Evolutionary conservation across 495 filamentous ascomycete species (phyloP).

Genomic region (Penicillium malachiteum): DNA sequence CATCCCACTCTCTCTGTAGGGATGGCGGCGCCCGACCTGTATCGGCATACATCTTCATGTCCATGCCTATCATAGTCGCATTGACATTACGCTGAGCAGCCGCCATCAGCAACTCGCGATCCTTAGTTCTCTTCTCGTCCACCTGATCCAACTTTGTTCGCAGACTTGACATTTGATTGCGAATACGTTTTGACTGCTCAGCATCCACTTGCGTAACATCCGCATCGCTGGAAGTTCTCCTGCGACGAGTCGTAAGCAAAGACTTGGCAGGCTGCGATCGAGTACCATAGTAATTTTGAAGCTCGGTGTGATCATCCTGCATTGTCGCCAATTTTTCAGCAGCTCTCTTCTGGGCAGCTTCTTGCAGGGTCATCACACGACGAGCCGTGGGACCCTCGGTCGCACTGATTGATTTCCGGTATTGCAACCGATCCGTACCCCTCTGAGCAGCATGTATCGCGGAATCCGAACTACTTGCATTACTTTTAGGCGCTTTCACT

Average conservation of each 20-base stretch:
- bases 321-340: slow-evolving; percentile 79
- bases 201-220: slow-evolving; percentile 62
- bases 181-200: slow-evolving; percentile 66
- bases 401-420: slow-evolving; percentile 34
- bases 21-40: slow-evolving; percentile 73
- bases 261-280: slow-evolving; percentile 45
- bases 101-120: slow-evolving; percentile 72
- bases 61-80: slow-evolving; percentile 71
- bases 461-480: slow-evolving; percentile 11
- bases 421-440: slow-evolving; percentile 37
- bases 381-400: slow-evolving; percentile 30
- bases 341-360: slow-evolving; percentile 80
- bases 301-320: slow-evolving; percentile 65
- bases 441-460: slow-evolving; percentile 40
- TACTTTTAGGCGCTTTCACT: slow-evolving; percentile 51
- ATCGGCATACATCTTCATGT: slow-evolving; percentile 71
- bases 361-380: slow-evolving; percentile 66
- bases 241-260: slow-evolving; percentile 58
- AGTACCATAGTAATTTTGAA: slow-evolving; percentile 73
- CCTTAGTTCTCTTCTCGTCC: slow-evolving; percentile 71
- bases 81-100: slow-evolving; percentile 83
- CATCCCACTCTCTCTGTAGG: slow-evolving; percentile 73
- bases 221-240: slow-evolving; percentile 69
- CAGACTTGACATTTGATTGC: slow-evolving; percentile 77
- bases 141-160: slow-evolving; percentile 64